Evolutionary conservation across 192 early-diverging fungal species (phyloP).

Genomic region (Kickxella alabastrina): DNA sequence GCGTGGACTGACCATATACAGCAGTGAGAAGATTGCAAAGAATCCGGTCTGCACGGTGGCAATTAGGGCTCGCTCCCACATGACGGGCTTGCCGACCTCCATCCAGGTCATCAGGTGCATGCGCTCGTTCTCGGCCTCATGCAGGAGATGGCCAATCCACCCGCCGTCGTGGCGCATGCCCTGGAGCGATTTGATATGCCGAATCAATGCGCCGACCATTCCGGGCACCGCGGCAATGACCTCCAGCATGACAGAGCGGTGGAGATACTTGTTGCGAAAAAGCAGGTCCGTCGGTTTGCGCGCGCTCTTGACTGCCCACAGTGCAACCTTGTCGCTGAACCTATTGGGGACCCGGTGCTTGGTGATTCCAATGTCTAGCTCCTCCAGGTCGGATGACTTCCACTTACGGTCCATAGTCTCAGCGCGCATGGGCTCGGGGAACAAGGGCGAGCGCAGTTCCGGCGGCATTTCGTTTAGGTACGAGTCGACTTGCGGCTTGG

Average conservation of each 20-base stretch:
- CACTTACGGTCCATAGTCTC: slow-evolving; percentile 57
- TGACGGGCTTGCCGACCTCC: slow-evolving; percentile 61
- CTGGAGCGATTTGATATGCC: slow-evolving; percentile 76
- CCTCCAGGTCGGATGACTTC: slow-evolving; percentile 57
- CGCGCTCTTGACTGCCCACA: slow-evolving; percentile 59
- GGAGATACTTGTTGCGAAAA: slow-evolving; percentile 72
- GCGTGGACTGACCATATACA: slow-evolving; percentile 76
- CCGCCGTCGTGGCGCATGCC: slow-evolving; percentile 79
- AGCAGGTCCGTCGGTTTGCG: slow-evolving; percentile 64
- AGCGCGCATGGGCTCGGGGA: slow-evolving; percentile 58
- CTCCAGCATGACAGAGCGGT: slow-evolving; percentile 75
- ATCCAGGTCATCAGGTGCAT: slow-evolving; percentile 78
- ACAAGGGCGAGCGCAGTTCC: slow-evolving; percentile 35
- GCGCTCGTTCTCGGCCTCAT: slow-evolving; percentile 90
- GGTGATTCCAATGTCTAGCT: slow-evolving; percentile 56
- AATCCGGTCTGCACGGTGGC: slow-evolving; percentile 81
- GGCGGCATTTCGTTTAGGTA: slow-evolving; percentile 36
- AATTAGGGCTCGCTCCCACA: slow-evolving; percentile 64
- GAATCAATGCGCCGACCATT: slow-evolving; percentile 80
- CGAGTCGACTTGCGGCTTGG: slow-evolving; percentile 19
- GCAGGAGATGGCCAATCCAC: slow-evolving; percentile 85
- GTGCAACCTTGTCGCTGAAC: slow-evolving; percentile 61
- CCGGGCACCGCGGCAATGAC: slow-evolving; percentile 79
- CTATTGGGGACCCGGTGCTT: slow-evolving; percentile 61
- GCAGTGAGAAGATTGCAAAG: slow-evolving; percentile 83